These are phyloP conservation scores for Lachnellula suecica DNA, from an alignment of 2,329 filamentous ascomycete species.

Conservation along the genomic window DNA sequence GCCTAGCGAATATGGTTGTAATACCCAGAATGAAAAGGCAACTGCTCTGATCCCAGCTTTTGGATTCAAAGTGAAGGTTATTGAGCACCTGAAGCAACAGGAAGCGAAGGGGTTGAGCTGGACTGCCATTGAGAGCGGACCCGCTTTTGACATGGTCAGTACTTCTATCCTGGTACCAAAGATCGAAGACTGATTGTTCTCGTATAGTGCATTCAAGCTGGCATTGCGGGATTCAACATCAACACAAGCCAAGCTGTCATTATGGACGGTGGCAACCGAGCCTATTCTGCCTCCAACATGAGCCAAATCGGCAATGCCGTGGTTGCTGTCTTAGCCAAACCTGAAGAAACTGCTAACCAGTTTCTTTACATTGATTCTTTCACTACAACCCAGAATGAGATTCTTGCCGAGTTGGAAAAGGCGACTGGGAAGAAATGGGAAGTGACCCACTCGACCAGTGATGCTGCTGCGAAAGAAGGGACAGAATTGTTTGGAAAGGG, in stretches of 20 bases:
- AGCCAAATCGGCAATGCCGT: conserved; percentile 33
- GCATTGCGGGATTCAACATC: conserved; percentile 34
- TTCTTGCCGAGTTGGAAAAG: conserved; percentile 32
- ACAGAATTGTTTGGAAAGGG: conserved; percentile 6
- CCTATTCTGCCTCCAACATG: conserved; percentile 32
- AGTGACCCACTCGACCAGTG: conserved; percentile 20
- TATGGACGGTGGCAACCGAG: conserved; percentile 31
- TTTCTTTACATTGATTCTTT: conserved; percentile 34
- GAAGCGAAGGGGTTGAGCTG: conserved; percentile 27
- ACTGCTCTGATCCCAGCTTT: conserved; percentile 28
- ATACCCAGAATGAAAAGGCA: conserved; percentile 9
- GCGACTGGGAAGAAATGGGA: conserved; percentile 33
- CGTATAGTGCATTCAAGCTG: conserved; percentile 27
- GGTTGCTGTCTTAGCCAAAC: conserved; percentile 33
- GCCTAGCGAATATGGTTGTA: conserved; percentile 51
- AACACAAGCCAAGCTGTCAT: conserved; percentile 31
- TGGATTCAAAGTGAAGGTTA: conserved; percentile 34
- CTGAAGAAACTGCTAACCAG: conserved; percentile 34
- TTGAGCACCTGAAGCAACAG: conserved; percentile 31
- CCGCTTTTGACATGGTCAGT: conserved; percentile 21
- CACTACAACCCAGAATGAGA: conserved; percentile 32
- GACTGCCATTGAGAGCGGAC: conserved; percentile 33
- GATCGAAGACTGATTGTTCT: conserved; percentile 6
- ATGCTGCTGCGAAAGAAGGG: conserved; percentile 8
- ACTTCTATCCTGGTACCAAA: conserved; percentile 24